Percentiles rank a stretch among this genome's conserved stretches.
phyloP scores from a whole-genome alignment of 2,329 filamentous ascomycete species.

The Cladosporium halotolerans region DNA sequence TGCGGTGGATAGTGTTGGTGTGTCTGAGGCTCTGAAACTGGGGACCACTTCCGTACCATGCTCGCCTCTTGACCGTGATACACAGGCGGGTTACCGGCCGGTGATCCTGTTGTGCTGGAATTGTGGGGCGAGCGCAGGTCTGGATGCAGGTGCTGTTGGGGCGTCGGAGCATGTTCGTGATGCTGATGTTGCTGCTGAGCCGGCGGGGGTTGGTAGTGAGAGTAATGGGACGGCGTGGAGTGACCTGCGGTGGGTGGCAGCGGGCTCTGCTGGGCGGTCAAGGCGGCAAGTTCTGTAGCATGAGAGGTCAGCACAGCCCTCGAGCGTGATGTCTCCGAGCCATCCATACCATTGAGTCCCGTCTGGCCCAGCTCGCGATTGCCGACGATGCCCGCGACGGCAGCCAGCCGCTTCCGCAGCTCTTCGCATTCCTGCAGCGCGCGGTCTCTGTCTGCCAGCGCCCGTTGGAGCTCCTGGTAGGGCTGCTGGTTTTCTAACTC shows the following conservation, averaged over 20 bases:
- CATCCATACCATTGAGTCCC: constrained; percentile 27
- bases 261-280: constrained; percentile 40
- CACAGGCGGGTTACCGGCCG: neutral
- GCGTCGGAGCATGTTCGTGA: neutral
- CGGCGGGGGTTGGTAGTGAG: neutral
- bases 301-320: constrained; percentile 24
- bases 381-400: constrained; percentile 25
- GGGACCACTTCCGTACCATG: constrained; percentile 16
- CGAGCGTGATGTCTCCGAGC: constrained; percentile 20
- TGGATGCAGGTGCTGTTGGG: constrained; percentile 28
- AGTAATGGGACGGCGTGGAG: constrained; percentile 4
- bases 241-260: constrained; percentile 26
- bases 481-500: constrained; percentile 75
- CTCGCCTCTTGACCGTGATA: neutral
- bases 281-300: constrained; percentile 40
- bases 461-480: constrained; percentile 74
- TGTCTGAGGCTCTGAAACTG: constrained; percentile 8
- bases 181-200: constrained; percentile 9
- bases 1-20: constrained; percentile 12
- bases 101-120: constrained; percentile 2
- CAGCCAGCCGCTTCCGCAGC: constrained; percentile 58
- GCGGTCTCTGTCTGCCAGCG: constrained; percentile 60
- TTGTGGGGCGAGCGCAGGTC: constrained; percentile 21
- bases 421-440: constrained; percentile 75
- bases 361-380: constrained; percentile 13